phyloP scores from a whole-genome alignment of 805 yeast species.

The Yarrowia bubula region DNA sequence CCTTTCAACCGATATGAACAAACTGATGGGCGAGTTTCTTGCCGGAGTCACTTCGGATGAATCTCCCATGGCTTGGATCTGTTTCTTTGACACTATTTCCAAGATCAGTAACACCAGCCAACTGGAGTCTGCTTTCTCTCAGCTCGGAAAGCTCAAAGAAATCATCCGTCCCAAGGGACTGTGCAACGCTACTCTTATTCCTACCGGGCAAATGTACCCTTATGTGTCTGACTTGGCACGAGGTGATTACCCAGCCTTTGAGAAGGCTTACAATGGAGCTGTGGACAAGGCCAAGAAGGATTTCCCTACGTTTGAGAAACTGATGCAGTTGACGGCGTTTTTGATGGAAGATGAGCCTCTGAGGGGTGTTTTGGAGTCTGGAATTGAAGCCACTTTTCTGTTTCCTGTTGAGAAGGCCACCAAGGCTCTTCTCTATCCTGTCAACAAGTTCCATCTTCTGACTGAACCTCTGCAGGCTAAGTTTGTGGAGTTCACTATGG shows the following conservation, averaged over 20 bases:
- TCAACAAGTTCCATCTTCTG: background rate
- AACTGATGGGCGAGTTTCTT: background rate
- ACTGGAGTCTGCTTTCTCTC: background rate
- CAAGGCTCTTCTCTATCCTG: conserved; percentile 16
- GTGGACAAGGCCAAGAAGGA: conserved; percentile 6
- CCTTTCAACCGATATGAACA: background rate
- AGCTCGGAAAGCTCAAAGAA: conserved; percentile 8
- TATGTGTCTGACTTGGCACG: conserved; percentile 7
- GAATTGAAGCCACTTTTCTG: background rate
- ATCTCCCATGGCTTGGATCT: conserved; percentile 7
- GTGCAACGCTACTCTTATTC: conserved; percentile 8
- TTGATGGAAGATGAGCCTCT: conserved; percentile 13
- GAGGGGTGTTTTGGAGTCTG: background rate
- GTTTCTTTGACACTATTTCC: conserved; percentile 13
- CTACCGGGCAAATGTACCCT: conserved; percentile 21
- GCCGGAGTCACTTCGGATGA: conserved; percentile 6
- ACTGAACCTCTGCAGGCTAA: background rate
- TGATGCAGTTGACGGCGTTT: conserved; percentile 7
- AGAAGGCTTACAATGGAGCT: conserved; percentile 37
- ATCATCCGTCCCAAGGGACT: conserved; percentile 14
- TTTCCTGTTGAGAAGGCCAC: conserved; percentile 14
- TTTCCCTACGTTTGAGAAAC: conserved; percentile 2
- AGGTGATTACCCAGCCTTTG: background rate
- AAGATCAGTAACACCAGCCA: conserved; percentile 10
- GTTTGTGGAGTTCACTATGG: conserved; percentile 7